Evolutionary conservation across 306 rosid genomes (phyloP), one percentile per base, ranked within the genome.

Genomic region (Quillaja saponaria): DNA sequence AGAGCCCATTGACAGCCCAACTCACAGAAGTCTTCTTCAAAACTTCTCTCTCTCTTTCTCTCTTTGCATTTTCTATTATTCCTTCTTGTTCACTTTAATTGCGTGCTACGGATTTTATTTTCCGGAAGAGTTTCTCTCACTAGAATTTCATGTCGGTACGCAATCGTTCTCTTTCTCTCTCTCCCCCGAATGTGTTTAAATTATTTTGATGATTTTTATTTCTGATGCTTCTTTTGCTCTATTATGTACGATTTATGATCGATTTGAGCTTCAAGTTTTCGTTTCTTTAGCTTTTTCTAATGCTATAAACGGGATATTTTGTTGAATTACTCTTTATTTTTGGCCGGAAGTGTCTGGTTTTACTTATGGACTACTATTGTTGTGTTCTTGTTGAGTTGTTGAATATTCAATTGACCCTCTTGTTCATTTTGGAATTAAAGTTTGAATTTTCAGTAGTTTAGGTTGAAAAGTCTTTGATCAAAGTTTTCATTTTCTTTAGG

Each of bases 81-180:
- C 39, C 47, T 40, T 64, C 31, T 37, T 11, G 13, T 16, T 37
- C 20, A 8, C 68, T 63, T 18, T 49, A 19, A 47, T 34, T 47
- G 52, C 8, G 49, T 11, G 20, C 7, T 42, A 28, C 45, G 51
- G 67, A 63, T 81, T 73, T 75, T 48, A 67, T 58, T 49, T 80
- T 61, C 82, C 63, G 49, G 70, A 74, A 58, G 74, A 58, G 25
- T 15, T 18, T 20, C 18, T 61, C 40, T 60, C 76, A 54, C 64
- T 63, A 63, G 83, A 62, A 82, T 86, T n/a, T 88, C 81, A 91
- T 91, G 98, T 86, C 98, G 96, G 98, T 91, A 91, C 45, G 96
- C 73, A 28, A 25, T 45, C 39, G 84, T 69, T 8, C 37, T 60
- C 70, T 15, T 31, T 40, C 52, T 39, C 44, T 51, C 46, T 39